A percentile compares a stretch with the other conserved stretches of the same genome.
These are phyloP conservation scores for Dothidotthia symphoricarpi DNA, from an alignment of 2,329 filamentous ascomycete genomes.

Conservation along the genomic window DNA sequence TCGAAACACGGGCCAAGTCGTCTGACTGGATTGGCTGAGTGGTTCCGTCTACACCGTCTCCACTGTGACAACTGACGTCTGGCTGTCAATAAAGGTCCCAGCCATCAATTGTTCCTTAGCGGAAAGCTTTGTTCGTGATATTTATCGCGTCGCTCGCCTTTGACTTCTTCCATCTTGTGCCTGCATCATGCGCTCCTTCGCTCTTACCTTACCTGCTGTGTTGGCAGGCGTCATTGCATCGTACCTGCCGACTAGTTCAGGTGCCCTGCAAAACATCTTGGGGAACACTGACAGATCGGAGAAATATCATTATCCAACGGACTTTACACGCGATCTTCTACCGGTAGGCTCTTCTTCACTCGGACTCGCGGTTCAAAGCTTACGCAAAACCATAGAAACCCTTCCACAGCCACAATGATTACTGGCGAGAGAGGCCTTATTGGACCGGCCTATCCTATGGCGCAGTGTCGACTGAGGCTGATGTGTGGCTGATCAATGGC, in stretches of 20 bases:
- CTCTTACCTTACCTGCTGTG: constrained; percentile 15
- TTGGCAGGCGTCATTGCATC: constrained; percentile 22
- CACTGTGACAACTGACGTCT: constrained; percentile 21
- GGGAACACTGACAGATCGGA: constrained; percentile 53
- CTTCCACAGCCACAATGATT: constrained; percentile 61
- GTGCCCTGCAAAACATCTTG: constrained; percentile 56
- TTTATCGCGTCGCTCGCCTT: constrained; percentile 1
- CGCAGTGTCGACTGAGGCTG: constrained; percentile 58
- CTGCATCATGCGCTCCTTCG: constrained; percentile 21
- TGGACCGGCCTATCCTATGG: constrained; percentile 57
- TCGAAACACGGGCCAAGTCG: background rate
- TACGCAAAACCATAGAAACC: constrained; percentile 42
- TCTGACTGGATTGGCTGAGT: background rate
- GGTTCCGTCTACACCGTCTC: constrained; percentile 6
- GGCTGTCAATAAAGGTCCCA: constrained; percentile 5
- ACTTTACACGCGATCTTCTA: constrained; percentile 59
- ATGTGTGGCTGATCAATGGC: constrained; percentile 59
- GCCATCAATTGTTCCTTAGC: constrained; percentile 2
- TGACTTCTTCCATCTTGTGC: constrained; percentile 1
- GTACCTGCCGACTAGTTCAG: constrained; percentile 41
- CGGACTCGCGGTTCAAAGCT: constrained; percentile 3
- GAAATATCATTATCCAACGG: constrained; percentile 60
- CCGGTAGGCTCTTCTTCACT: constrained; percentile 45
- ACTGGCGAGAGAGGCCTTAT: constrained; percentile 52
- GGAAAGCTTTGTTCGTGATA: background rate